These are phyloP conservation scores for Daldinia vernicosa DNA, from an alignment of 495 filamentous ascomycete genomes.

Conservation along the genomic window DNA sequence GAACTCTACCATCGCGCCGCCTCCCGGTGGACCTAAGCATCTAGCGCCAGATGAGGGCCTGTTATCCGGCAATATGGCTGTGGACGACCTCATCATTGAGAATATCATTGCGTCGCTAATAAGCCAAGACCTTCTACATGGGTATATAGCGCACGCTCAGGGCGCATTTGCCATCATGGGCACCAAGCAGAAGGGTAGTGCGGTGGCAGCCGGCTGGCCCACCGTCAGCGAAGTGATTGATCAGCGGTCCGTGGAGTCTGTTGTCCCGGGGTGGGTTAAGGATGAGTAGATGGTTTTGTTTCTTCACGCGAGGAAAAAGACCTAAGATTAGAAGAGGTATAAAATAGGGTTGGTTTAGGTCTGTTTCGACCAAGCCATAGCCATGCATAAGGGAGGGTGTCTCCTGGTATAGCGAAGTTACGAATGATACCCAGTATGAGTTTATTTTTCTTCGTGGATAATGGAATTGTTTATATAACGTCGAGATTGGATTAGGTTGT, in stretches of 20 bases:
- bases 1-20: conserved; percentile 52
- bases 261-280: conserved; percentile 30
- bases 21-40: conserved; percentile 55
- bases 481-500: background rate
- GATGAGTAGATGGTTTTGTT: conserved; percentile 10
- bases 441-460: background rate
- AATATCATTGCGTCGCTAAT: conserved; percentile 78
- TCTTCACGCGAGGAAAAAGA: background rate
- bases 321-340: background rate
- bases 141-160: conserved; percentile 82
- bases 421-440: conserved; percentile 36
- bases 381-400: background rate
- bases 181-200: conserved; percentile 67
- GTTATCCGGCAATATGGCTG: conserved; percentile 61
- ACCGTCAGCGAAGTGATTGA: conserved; percentile 32
- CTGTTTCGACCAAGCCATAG: background rate
- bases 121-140: conserved; percentile 83
- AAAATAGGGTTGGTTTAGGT: background rate
- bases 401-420: conserved; percentile 18
- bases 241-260: conserved; percentile 26
- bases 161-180: conserved; percentile 84
- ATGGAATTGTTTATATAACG: background rate
- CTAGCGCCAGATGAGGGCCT: conserved; percentile 59
- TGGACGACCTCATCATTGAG: conserved; percentile 76
- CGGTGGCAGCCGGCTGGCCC: conserved; percentile 58